Evolutionary conservation across 768 basidiomycete genomes (phyloP).

Genomic region (Pleurotus sapidus): DNA sequence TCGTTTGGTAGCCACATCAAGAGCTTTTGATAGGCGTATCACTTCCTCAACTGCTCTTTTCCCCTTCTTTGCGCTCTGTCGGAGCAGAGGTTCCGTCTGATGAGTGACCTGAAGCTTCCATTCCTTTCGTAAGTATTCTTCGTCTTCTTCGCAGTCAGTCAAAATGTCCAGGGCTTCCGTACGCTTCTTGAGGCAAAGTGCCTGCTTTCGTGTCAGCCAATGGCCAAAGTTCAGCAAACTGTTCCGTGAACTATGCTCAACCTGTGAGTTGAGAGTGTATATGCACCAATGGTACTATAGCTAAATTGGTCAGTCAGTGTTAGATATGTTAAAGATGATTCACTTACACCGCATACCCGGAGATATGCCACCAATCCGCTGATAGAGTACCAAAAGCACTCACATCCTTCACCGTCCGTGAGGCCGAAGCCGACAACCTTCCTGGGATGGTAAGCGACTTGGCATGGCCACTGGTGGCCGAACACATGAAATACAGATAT

Average conservation of each 20-base stretch:
- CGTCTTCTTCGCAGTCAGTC: not conserved
- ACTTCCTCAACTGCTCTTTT: conserved; percentile 7
- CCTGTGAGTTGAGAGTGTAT: conserved; percentile 22
- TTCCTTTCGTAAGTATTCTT: not conserved
- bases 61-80: conserved; percentile 1
- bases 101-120: conserved; percentile 4
- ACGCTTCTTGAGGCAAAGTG: not conserved
- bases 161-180: not conserved
- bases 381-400: conserved; percentile 29
- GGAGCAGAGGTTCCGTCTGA: conserved; percentile 2
- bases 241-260: conserved; percentile 14
- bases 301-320: not conserved
- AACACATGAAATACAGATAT: conserved; percentile 37
- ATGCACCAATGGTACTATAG: conserved; percentile 23
- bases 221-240: conserved; percentile 10
- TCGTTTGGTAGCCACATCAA: not conserved
- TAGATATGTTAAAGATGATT: not conserved
- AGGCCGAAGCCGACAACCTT: conserved; percentile 26
- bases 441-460: conserved; percentile 32
- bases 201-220: conserved; percentile 12
- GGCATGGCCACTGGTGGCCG: conserved; percentile 37
- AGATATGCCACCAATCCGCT: conserved; percentile 23
- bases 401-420: conserved; percentile 26
- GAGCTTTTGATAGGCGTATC: not conserved
- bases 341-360: conserved; percentile 23